phyloP scores from a whole-genome alignment of 805 yeast species.

The Suhomyces emberorum region DNA sequence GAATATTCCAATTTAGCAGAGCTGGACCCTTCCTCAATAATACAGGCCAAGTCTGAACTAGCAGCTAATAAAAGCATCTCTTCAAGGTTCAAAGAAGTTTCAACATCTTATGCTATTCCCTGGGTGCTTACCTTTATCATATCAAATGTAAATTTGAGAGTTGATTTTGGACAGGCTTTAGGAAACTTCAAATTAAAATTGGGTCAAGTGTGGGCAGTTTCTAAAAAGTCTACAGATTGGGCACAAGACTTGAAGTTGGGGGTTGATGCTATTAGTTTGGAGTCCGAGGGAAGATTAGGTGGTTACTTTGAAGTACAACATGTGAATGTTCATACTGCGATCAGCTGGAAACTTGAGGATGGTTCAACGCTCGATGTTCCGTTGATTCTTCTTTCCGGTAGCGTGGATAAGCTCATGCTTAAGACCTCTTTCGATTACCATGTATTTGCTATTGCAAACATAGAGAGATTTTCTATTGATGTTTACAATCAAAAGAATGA shows the following conservation, averaged over 20 bases:
- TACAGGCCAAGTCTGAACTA: constrained; percentile 10
- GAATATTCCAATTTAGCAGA: neutral
- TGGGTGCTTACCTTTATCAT: constrained; percentile 65
- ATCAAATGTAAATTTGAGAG: constrained; percentile 47
- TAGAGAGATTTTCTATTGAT: constrained; percentile 47
- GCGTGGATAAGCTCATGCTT: constrained; percentile 51
- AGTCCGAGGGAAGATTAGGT: constrained; percentile 75
- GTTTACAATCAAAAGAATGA: constrained; percentile 67
- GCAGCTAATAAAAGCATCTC: constrained; percentile 39
- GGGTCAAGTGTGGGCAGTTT: constrained; percentile 64
- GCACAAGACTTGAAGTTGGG: constrained; percentile 69
- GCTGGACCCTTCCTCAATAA: neutral
- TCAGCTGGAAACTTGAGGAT: constrained; percentile 59
- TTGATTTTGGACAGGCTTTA: constrained; percentile 81
- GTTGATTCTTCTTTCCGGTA: constrained; percentile 57
- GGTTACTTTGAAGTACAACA: constrained; percentile 56
- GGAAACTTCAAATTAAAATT: constrained; percentile 59
- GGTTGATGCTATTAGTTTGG: constrained; percentile 47
- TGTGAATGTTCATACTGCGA: constrained; percentile 57
- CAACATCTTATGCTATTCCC: constrained; percentile 65
- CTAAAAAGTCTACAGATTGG: constrained; percentile 64
- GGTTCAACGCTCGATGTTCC: constrained; percentile 55
- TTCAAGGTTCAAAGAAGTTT: constrained; percentile 51
- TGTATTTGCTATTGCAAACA: constrained; percentile 64
- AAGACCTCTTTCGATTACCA: constrained; percentile 83